Evolutionary conservation across 176 grass and related monocot species (phyloP).

Genomic region (Raddia distichophylla): DNA sequence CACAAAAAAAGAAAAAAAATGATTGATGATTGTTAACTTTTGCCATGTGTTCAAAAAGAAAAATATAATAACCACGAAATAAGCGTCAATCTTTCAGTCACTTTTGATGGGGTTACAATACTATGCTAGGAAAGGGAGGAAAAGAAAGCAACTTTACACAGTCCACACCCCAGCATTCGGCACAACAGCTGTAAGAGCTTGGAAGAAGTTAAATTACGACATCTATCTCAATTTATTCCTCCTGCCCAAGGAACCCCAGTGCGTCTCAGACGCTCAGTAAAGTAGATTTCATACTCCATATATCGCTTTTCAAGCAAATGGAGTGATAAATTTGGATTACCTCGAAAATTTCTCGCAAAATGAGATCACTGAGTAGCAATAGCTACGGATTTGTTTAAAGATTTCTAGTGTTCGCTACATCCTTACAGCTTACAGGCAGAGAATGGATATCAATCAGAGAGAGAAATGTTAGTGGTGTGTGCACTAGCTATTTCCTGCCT

Average conservation of each 20-base stretch:
- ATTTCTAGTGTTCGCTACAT: background rate
- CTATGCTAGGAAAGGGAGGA: background rate
- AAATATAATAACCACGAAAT: constrained; percentile 15
- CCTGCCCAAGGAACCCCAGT: background rate
- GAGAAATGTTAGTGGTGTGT: constrained; percentile 16
- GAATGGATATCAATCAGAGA: background rate
- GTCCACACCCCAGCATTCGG: background rate
- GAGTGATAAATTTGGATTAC: background rate
- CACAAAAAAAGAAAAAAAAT: background rate
- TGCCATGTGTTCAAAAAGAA: constrained; percentile 21
- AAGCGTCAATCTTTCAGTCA: background rate
- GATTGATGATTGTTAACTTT: constrained; percentile 16
- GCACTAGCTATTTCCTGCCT: background rate
- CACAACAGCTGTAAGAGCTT: constrained; percentile 17
- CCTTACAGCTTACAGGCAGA: constrained; percentile 23
- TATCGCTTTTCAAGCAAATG: background rate
- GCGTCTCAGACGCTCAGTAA: background rate
- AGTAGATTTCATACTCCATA: background rate
- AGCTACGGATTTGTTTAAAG: background rate
- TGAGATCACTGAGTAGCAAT: background rate
- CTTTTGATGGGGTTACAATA: constrained; percentile 22
- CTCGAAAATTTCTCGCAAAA: background rate
- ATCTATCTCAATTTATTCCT: background rate
- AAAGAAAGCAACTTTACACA: constrained; percentile 21
- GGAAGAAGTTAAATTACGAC: background rate